phyloP scores from a whole-genome alignment of 2,329 filamentous ascomycete species.

The Colletotrichum melonis region DNA sequence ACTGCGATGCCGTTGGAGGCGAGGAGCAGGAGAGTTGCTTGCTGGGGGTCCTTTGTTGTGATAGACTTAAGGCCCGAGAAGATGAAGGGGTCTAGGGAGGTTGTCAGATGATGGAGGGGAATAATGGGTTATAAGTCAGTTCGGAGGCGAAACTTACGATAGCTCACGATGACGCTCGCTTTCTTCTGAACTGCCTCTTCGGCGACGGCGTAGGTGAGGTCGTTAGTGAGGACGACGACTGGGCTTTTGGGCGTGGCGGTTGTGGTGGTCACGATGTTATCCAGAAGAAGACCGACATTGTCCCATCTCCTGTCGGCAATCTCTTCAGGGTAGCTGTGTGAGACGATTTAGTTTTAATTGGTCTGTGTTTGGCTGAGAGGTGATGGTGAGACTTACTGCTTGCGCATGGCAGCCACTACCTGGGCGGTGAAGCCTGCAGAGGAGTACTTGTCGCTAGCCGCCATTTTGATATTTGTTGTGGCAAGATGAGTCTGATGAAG shows the following conservation, averaged over 20 bases:
- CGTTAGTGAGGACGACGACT: conserved; percentile 76
- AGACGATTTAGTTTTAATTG: conserved; percentile 1
- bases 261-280: conserved; percentile 51
- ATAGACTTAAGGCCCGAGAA: conserved; percentile 93
- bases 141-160: conserved; percentile 67
- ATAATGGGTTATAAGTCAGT: not conserved
- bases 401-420: conserved; percentile 84
- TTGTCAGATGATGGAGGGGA: conserved; percentile 3
- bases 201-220: conserved; percentile 88
- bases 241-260: conserved; percentile 42
- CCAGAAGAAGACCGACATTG: conserved; percentile 87
- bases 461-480: conserved; percentile 4
- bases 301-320: conserved; percentile 93
- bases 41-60: conserved; percentile 86
- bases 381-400: conserved; percentile 68
- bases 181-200: conserved; percentile 86
- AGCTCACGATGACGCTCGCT: conserved; percentile 86
- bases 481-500: not conserved
- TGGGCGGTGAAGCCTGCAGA: conserved; percentile 57
- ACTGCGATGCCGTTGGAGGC: conserved; percentile 91
- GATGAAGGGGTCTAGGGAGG: conserved; percentile 85
- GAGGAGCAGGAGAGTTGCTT: conserved; percentile 84
- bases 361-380: not conserved
- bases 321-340: conserved; percentile 82
- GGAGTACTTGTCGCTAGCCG: conserved; percentile 25